phyloP scores from a whole-genome alignment of 352 stramenopile species.

The Phytophthora fragariaefolia region DNA sequence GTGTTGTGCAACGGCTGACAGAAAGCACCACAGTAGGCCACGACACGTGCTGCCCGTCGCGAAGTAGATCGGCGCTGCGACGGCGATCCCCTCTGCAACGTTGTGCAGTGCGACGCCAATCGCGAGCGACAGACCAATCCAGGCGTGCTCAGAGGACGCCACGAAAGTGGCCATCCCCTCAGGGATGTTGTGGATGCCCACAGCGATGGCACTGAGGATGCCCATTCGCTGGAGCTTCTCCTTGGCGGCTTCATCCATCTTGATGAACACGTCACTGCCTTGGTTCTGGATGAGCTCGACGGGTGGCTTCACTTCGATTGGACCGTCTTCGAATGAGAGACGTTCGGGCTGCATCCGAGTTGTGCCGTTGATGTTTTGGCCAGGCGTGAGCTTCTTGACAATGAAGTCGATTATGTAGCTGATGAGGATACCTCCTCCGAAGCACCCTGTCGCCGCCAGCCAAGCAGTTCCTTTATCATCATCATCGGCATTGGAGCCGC shows the following conservation, averaged over 20 bases:
- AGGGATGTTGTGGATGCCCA: constrained; percentile 97
- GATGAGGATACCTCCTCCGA: constrained; percentile 83
- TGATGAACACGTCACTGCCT: constrained; percentile 51
- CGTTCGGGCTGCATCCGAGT: constrained; percentile 41
- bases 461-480: constrained; percentile 56
- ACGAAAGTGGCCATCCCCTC: constrained; percentile 97
- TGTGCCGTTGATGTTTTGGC: constrained; percentile 47
- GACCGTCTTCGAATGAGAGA: constrained; percentile 43
- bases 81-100: constrained; percentile 96
- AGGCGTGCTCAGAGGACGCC: constrained; percentile 87
- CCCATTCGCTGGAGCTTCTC: constrained; percentile 85
- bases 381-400: constrained; percentile 48
- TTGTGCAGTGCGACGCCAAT: constrained; percentile 97
- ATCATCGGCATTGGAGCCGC: constrained; percentile 14
- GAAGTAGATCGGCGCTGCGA: constrained; percentile 97
- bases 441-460: constrained; percentile 82
- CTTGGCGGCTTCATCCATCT: constrained; percentile 53
- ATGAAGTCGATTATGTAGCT: constrained; percentile 63
- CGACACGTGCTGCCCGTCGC: constrained; percentile 94
- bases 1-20: constrained; percentile 92
- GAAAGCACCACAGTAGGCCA: constrained; percentile 93
- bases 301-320: constrained; percentile 41
- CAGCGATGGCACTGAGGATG: constrained; percentile 92
- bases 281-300: constrained; percentile 65
- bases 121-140: constrained; percentile 88